Base-by-base conservation (phyloP, 805 yeast genomes). In the Kazachstania psychrophila region DNA sequence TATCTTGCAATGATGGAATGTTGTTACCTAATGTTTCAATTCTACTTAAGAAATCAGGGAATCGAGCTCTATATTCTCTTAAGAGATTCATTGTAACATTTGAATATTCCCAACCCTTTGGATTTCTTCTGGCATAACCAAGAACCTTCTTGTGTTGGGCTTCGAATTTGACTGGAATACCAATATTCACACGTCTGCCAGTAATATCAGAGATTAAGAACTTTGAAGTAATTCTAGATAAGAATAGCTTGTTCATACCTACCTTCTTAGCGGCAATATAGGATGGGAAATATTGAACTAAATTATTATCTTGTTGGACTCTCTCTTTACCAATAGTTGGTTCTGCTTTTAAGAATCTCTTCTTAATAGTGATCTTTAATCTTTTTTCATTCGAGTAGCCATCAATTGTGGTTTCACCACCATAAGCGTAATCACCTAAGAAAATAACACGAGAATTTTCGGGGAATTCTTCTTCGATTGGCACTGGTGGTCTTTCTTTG, bases 371-470 rank as follows among this genome's bases (percentile, higher is more conserved):
- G 23, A 73, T 43, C 15, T 67, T 65, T 39, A 81, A 60, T 44
- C 70, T 62, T 8, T 61, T 52, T 6, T 57, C 57, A 17, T 68
- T 65, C 22, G 66, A 67, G 50, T 79, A 74, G 0, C 83, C 89
- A 33, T 70, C 71, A 31, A 83, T 72, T 16, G 65, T 65, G 4
- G 86, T 84, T 30, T 82, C 77, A 5, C 85, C 73, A 37, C 98
- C 97, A 55, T 85, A 92, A 2, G 88, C 94, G 58, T 77, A 76
- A 19, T 79, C 85, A 33, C 96, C 94, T 42, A 92, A 65, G 54
- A 84, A 84, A 7, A 89, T 73, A 19, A 78, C 88, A 35, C 75
- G 73, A 0, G 82, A 70, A 12, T 72, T 79, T 4, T 70, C 37
- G 14, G 96, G 96, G 60, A 72, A 92, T 56, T 89, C 96, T 44